phyloP scores from a whole-genome alignment of 2,329 filamentous ascomycete genomes.

The Sclerotinia minor region DNA sequence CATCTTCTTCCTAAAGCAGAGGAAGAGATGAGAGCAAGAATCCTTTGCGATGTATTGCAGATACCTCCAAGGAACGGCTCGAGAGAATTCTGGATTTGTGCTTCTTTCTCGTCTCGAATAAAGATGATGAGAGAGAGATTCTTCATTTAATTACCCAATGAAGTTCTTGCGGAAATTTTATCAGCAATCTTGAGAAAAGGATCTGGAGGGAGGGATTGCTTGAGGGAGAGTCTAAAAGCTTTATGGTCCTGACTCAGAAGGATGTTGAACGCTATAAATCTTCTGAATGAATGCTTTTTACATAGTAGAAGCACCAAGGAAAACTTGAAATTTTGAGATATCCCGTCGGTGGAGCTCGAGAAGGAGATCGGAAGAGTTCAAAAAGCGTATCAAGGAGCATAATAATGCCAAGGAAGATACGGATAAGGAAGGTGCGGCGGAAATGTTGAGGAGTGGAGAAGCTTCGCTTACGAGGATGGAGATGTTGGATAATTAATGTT shows the following conservation, averaged over 20 bases:
- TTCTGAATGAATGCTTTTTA: neutral
- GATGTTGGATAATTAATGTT: neutral
- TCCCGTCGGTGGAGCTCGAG: neutral
- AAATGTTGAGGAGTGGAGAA: neutral
- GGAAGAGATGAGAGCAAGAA: neutral
- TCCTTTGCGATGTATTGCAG: neutral
- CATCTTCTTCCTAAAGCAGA: neutral
- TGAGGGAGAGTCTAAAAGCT: neutral
- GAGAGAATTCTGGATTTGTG: slow-evolving; percentile 7
- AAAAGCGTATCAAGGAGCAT: neutral
- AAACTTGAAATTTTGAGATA: neutral
- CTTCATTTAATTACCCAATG: too few relatives aligned
- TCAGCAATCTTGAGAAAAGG: neutral
- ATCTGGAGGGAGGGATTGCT: neutral
- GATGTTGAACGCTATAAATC: neutral
- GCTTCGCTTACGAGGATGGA: neutral
- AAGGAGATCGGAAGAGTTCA: neutral
- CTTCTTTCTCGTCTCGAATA: neutral
- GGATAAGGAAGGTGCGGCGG: neutral
- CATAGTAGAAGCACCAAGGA: neutral
- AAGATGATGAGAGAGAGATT: neutral
- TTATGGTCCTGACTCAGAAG: neutral
- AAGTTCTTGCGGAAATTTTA: neutral
- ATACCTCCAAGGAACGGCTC: neutral
- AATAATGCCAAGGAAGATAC: neutral